A percentile compares a stretch with the other conserved stretches of the same genome.
phyloP scores from a whole-genome alignment of 2,329 filamentous ascomycete genomes.

The Phialophora verrucosa region DNA sequence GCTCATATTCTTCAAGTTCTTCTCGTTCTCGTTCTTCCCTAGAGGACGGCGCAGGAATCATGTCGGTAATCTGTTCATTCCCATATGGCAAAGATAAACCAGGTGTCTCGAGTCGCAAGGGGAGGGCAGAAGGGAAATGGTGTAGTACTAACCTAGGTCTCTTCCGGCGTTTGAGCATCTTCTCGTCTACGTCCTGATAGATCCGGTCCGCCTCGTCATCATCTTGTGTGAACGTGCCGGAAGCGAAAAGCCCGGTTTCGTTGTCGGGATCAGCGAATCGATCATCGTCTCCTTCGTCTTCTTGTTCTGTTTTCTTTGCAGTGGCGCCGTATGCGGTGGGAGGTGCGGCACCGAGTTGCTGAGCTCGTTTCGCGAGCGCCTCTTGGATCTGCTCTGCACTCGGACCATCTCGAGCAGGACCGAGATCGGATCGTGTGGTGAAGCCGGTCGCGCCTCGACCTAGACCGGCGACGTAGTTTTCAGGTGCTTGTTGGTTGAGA shows the following conservation, averaged over 20 bases:
- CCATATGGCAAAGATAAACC: constrained; percentile 71
- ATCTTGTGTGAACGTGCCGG: constrained; percentile 94
- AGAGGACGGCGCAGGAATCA: constrained; percentile 60
- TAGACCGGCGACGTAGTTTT: constrained; percentile 93
- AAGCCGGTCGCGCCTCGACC: constrained; percentile 98
- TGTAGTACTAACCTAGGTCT: constrained; percentile 75
- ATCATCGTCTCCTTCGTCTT: constrained; percentile 72
- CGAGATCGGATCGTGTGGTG: constrained; percentile 94
- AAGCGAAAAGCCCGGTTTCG: constrained; percentile 92
- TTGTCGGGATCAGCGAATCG: constrained; percentile 97
- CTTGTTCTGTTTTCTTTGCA: constrained; percentile 66
- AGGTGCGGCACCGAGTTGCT: constrained; percentile 74
- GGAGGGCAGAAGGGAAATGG: constrained; percentile 27
- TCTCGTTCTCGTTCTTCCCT: constrained; percentile 93
- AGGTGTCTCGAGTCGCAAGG: constrained; percentile 39
- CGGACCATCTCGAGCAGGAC: constrained; percentile 91
- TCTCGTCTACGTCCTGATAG: constrained; percentile 94
- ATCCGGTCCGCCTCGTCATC: constrained; percentile 97
- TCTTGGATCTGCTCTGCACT: constrained; percentile 99
- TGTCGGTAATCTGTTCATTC: constrained; percentile 80
- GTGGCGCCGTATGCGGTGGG: constrained; percentile 74
- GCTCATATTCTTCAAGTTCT: constrained; percentile 93
- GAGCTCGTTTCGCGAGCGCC: constrained; percentile 90
- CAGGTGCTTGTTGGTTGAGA: constrained; percentile 80
- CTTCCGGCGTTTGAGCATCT: constrained; percentile 89